Base-by-base conservation (phyloP, 306 rosid genomes). In the Fagus crenata region DNA sequence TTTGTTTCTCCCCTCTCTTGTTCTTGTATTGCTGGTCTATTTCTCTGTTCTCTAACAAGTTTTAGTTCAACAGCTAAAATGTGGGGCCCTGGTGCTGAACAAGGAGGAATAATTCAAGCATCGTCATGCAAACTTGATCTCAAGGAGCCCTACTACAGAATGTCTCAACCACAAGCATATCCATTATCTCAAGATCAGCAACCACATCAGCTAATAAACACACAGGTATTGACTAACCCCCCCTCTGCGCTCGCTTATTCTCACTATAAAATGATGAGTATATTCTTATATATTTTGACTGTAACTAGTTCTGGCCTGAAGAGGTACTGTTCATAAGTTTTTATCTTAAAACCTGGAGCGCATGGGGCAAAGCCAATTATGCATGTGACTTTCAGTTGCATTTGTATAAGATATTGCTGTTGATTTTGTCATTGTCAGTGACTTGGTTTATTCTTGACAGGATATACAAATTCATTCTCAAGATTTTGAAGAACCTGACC, bases 61-160 rank as follows among this genome's bases (percentile, higher is more conserved):
- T 31, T 46, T 56, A 4, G 54, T 73, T 69, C 46, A 33, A 72
- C 65, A 94, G 98, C 96, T 77, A 94, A 94, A 89, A 92, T 89
- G 97, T 92, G 98, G 98, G 98, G 98, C 56, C 98, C 98, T 60
- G 97, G 96, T 75, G 90, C 97, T 69, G 95, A 88, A 18, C 97
- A 92, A 89, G 98, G 96, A 73, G 97, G 96, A 55, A 84, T 94
- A 81, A 85, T 94, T 83, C 98, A 92, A 77, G 80, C 96, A 8
- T 89, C 98, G 8, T 94, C 98, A 5, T 92, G 98, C 81, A 92
- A 92, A 85, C 92, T 94, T 76, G 98, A 94, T 83, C 87, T 94
- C 49, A 92, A 94, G 85, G 98, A 94, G 78, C 98, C 97, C 11
- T 94, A 94, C 88, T 94, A 94, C 83, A 92, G 98, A 86, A 94